Percentiles rank a stretch among this genome's conserved stretches.
phyloP scores from a whole-genome alignment of 139 green algal species.

The Desmodesmus armatus region DNA sequence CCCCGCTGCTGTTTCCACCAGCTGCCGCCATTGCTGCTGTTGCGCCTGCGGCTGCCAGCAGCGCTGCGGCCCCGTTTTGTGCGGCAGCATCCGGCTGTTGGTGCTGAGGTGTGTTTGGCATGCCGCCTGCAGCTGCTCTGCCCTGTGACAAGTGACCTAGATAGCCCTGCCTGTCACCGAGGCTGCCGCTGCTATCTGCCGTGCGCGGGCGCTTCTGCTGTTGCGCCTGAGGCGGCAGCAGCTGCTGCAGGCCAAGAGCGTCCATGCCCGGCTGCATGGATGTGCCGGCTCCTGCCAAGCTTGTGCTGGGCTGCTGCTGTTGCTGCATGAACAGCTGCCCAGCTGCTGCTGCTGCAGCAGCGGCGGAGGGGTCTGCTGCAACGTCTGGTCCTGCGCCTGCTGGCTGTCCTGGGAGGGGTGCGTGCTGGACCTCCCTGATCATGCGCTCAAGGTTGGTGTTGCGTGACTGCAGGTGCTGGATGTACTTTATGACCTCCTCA shows the following conservation, averaged over 20 bases:
- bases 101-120: not conserved
- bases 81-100: not conserved
- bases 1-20: not conserved
- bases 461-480: slow-evolving; percentile 65
- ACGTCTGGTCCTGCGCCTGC: not conserved
- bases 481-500: slow-evolving; percentile 86
- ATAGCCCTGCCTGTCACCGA: not conserved
- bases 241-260: not conserved
- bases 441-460: slow-evolving; percentile 54
- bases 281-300: not conserved
- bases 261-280: not conserved
- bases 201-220: not conserved
- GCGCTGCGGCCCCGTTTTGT: not conserved
- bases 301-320: not conserved
- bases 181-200: not conserved
- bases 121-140: not conserved
- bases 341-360: slow-evolving; percentile 27
- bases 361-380: not conserved
- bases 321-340: not conserved
- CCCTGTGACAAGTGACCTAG: not conserved
- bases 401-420: slow-evolving; percentile 1
- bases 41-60: not conserved
- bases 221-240: no score
- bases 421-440: slow-evolving; percentile 13
- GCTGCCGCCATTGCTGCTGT: not conserved